Evolutionary conservation across 495 filamentous ascomycete species (phyloP).

Genomic region (Penicillium robsamsonii): DNA sequence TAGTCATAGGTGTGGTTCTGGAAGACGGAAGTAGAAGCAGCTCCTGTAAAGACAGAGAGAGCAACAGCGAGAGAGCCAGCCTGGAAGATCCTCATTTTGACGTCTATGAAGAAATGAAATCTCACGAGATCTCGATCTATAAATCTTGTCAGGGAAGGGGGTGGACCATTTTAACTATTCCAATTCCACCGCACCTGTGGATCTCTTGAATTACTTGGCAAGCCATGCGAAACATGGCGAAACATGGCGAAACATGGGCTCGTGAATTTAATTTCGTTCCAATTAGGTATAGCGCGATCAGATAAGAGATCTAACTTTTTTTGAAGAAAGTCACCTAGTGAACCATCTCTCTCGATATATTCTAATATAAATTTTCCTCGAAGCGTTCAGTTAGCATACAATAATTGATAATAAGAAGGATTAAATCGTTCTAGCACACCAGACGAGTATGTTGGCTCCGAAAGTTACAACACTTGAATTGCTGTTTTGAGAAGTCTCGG

Average conservation of each 20-base stretch:
- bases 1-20: constrained; percentile 28
- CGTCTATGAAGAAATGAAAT: neutral
- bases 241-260: constrained; percentile 1
- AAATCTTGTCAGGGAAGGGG: neutral
- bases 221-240: neutral
- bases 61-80: constrained; percentile 17
- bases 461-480: neutral
- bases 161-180: neutral
- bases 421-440: no score
- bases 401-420: no score
- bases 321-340: neutral
- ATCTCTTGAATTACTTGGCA: neutral
- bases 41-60: constrained; percentile 1
- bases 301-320: constrained; percentile 3
- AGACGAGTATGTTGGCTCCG: neutral
- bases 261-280: neutral
- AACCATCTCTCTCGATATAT: no score
- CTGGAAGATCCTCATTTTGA: constrained; percentile 10
- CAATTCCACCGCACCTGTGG: neutral
- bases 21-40: constrained; percentile 19
- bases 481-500: neutral
- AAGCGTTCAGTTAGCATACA: no score
- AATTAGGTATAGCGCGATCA: constrained; percentile 7
- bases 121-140: neutral
- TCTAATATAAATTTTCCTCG: no score